Evolutionary conservation across 495 filamentous ascomycete genomes (phyloP), one percentile per base, ranked within the genome.

Genomic region (Cryomyces minteri): DNA sequence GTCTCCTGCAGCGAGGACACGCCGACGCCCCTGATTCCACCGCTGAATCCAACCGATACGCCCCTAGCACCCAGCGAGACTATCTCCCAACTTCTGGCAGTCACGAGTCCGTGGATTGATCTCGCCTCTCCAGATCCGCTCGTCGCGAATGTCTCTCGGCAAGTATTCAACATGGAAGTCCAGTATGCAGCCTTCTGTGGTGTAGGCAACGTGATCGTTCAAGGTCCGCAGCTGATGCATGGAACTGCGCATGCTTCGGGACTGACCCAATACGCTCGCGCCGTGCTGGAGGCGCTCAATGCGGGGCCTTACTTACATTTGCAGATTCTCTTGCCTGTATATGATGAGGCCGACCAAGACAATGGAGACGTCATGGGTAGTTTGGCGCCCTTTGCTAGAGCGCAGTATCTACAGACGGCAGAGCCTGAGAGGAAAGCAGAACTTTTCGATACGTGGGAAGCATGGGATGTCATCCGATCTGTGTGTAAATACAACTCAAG

Each of bases 161-260:
- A 94, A 57, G 84, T 94, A 2, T 63, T 99, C 41, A 84, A 85
- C 58, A 65, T 90, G 43, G 90, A 99, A 53, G 73, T 96, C 12
- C 79, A 82, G 18, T 99, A 95, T 61, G 92, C 90, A 33, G 84
- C 82, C 42, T 99, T 95, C 64, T 93, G 85, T 57, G 90, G 90
- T 11, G 70, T 87, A 48, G 76, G 75, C 18, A 92, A 81, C 58
- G 69, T 99, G 36, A 66, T 95, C 44, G 65, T 96, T 31, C 78
- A 77, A 4, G 84, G 85, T 4, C 90, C 88, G 1, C 70, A 67
- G 47, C 47, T 76, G 56, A 57, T 70, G 51, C 59, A 72, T 57
- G 60, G 67, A 14, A 55, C 47, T 12, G 50, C 65, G 36, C 56
- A 67, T 45, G 64, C 66, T 0, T 64, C 68, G 38, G 68, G 71